Evolutionary conservation across 805 yeast genomes (phyloP), one percentile per base, ranked within the genome.

Genomic region (Tetrapisispora phaffii): DNA sequence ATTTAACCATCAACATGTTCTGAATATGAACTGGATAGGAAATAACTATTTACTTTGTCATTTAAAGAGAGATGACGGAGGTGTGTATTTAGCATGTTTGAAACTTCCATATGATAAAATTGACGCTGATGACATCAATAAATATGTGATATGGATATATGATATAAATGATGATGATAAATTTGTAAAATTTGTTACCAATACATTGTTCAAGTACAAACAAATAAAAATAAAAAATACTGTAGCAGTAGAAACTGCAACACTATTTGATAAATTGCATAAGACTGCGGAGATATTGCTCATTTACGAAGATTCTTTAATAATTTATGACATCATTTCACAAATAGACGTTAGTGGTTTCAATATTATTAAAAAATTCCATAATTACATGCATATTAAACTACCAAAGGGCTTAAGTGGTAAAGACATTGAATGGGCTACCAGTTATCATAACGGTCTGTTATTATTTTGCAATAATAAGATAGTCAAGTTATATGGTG

Each of bases 21-120:
- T 58, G 4, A 58, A 56, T 34, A 50, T 60, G 56, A 50, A 54
- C 13, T 64, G 68, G 68, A 28, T 64, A 15, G 64, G 62, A 5
- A 49, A 47, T 22, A 55, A 59, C 7, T 62, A 61, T 49, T 42
- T 63, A 39, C 34, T 64, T 2, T 55, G 62, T 33, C 57, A 56
- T 28, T 44, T 52, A 19, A 50, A 47, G 38, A 54, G 52, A 23
- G 59, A 58, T 4, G 60, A 57, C 44, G 53, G 50, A 24, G 31
- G 48, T 8, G 45, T 46, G 20, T 38, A 36, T 8, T 17, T 62
- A 5, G 49, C 50, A 21, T 62, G 67, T 47, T 52, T 52, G 15
- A 55, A 53, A 32, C 43, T 62, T 15, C 60, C 60, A 10, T 34
- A 54, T 26, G 55, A 54, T 37, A 54, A 45, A 16, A 16, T 48